Evolutionary conservation across 1,139 yeast species (phyloP).

Genomic region (Debaryomycetaceae sp.): DNA sequence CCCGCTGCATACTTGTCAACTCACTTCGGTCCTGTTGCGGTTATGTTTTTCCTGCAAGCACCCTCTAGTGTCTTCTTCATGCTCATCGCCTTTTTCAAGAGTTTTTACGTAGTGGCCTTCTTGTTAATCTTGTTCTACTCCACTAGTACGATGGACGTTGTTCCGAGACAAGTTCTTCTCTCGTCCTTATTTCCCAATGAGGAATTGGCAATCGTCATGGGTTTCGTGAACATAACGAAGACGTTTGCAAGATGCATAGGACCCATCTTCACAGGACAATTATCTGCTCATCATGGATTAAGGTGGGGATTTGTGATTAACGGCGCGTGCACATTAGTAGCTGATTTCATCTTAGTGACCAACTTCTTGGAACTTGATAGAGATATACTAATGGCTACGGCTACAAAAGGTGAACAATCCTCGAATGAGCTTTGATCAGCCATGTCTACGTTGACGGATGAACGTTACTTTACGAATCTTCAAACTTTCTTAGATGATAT

Average conservation of each 20-base stretch:
- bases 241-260: slow-evolving; percentile 83
- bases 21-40: slow-evolving; percentile 70
- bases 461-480: background rate
- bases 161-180: slow-evolving; percentile 78
- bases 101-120: slow-evolving; percentile 35
- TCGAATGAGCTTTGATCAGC: no score
- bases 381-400: slow-evolving; percentile 18
- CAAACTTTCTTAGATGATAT: background rate
- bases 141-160: slow-evolving; percentile 82
- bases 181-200: slow-evolving; percentile 60
- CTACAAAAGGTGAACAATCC: background rate
- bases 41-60: slow-evolving; percentile 71
- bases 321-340: slow-evolving; percentile 49
- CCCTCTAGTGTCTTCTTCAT: slow-evolving; percentile 69
- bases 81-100: slow-evolving; percentile 21
- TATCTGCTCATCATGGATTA: slow-evolving; percentile 53
- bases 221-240: slow-evolving; percentile 79
- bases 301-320: slow-evolving; percentile 61
- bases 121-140: slow-evolving; percentile 54
- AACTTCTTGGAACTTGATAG: slow-evolving; percentile 40
- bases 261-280: slow-evolving; percentile 71
- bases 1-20: slow-evolving; percentile 72
- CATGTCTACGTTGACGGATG: no score
- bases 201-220: slow-evolving; percentile 76
- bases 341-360: slow-evolving; percentile 41